Evolutionary conservation across 768 basidiomycete species (phyloP), one percentile per base, ranked within the genome.

Genomic region (Suillus subluteus): DNA sequence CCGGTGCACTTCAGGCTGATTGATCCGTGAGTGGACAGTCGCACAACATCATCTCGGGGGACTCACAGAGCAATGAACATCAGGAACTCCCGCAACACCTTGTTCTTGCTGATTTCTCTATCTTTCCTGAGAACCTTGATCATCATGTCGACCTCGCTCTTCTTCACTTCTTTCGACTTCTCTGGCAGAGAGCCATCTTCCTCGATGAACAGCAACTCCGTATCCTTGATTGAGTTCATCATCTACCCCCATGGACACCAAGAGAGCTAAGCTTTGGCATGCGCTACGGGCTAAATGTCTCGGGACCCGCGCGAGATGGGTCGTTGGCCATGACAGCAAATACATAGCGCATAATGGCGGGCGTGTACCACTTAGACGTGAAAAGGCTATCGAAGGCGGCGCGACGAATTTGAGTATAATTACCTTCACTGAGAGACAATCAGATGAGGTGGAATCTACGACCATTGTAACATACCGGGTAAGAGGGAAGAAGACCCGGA

Each of bases 351-450:
- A 94, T 92, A 71, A 96, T 88, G 72, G 88, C 86, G 43, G 89
- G 89, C 2, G 90, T 84, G 75, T 94, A 90, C 95, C 95, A 91
- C 79, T 95, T 90, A 65, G 91, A 91, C 75, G 95, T 80, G 83
- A 97, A 90, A 12, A 99, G 84, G 41, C 94, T 93, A 77, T 99
- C 98, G 71, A 99, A 98, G 4, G 98, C 97, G 5, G 93, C 90
- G 55, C 95, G 86, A 56, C 98, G 91, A 55, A 99, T 93, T 74
- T 94, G 91, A 3, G 90, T 91, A 71, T 91, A 95, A 74, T 98
- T 98, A 48, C 97, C 98, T 79, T 98, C 95, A 32, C 96, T 96
- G 70, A 35, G 66, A 64, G 44, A 21, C 55, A 56, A 66, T 71
- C n/a, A 73, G 68, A 61, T 21, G 18, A 61, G 32, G 26, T 43